Evolutionary conservation across 2,329 filamentous ascomycete species (phyloP), one percentile per base, ranked within the genome.

Genomic region (Colletotrichum sp.): DNA sequence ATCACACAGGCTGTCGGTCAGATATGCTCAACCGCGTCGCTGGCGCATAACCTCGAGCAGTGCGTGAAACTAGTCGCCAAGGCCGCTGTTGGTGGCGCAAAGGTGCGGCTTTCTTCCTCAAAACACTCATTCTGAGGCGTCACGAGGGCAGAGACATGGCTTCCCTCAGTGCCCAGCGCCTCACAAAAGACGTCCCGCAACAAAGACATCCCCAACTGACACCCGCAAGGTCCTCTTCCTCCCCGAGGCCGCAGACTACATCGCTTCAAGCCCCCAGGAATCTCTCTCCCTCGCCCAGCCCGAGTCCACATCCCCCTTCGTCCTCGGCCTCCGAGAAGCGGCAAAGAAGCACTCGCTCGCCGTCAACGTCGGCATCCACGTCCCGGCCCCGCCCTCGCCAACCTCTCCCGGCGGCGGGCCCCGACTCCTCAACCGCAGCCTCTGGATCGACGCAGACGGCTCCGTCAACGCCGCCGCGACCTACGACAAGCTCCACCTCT

Each of bases 241-340:
- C 69, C 96, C 96, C 14, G 96, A 98, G 89, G 96, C 96, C 28
- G 92, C 92, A 72, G 96, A 98, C 86, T 98, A 98, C 87, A 96
- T 98, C 80, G 94, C 92, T 24, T 88, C 90, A 3, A 93, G 92
- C 1, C 88, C 93, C 4, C 84, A 90, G 13, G 93, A 96, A 80
- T 94, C 93, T 0, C 85, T 96, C 10, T 89, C 91, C 6, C 92
- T 98, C 12, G 95, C 92, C 78, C 90, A 90, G 74, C 90, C 95
- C 4, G 90, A 93, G 52, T 83, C 89, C 3, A 86, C 89, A 26
- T 95, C 92, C 14, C 89, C 91, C 32, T 98, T 98, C 83, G 93
- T 98, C 14, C 86, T 89, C 0, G 96, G 96, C 6, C 90, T 98
- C 3, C 92, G 92, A 77, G 86, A 90, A 26, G 92, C 92, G 24